Percentiles rank a stretch among this genome's conserved stretches.
phyloP scores from a whole-genome alignment of 2,329 filamentous ascomycete species.

The Sclerotinia sclerotiorum region DNA sequence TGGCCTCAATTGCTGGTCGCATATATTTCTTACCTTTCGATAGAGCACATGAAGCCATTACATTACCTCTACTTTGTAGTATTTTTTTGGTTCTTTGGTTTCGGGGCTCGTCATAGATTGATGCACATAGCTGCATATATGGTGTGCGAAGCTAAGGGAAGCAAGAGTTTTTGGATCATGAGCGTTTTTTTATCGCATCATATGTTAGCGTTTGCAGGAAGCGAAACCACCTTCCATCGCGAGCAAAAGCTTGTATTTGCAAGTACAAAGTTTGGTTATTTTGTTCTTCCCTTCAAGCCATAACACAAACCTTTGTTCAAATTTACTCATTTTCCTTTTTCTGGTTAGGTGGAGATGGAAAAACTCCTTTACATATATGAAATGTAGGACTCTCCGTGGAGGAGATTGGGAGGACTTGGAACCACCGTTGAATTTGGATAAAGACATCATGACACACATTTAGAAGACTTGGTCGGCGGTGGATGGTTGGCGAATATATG shows the following conservation, averaged over 20 bases:
- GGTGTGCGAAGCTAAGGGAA: conserved; percentile 11
- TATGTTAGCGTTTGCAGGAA: conserved; percentile 11
- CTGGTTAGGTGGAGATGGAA: conserved; percentile 14
- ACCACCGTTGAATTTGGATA: conserved; percentile 10
- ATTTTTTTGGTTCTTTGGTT: conserved; percentile 8
- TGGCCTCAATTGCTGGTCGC: conserved; percentile 9
- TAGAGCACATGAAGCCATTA: conserved; percentile 11
- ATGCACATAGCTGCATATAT: conserved; percentile 3
- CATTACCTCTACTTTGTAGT: neutral
- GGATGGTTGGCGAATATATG: conserved; percentile 22
- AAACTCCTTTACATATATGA: conserved; percentile 19
- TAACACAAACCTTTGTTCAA: neutral
- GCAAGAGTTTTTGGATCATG: conserved; percentile 13
- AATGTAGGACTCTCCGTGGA: conserved; percentile 19
- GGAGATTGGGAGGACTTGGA: conserved; percentile 13
- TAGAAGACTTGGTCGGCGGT: conserved; percentile 19
- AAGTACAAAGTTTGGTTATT: neutral
- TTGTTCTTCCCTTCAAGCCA: conserved; percentile 14
- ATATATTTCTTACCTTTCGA: conserved; percentile 3
- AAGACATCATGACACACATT: conserved; percentile 19
- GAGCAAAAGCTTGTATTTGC: conserved; percentile 12
- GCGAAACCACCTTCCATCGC: neutral
- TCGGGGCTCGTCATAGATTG: conserved; percentile 13
- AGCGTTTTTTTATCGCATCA: conserved; percentile 10
- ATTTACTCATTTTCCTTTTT: conserved; percentile 9